Percentiles rank a stretch among this genome's conserved stretches.
Conservation (phyloP, 2,329 filamentous ascomycete genomes). For the Calonectria pseudoreteaudii region DNA sequence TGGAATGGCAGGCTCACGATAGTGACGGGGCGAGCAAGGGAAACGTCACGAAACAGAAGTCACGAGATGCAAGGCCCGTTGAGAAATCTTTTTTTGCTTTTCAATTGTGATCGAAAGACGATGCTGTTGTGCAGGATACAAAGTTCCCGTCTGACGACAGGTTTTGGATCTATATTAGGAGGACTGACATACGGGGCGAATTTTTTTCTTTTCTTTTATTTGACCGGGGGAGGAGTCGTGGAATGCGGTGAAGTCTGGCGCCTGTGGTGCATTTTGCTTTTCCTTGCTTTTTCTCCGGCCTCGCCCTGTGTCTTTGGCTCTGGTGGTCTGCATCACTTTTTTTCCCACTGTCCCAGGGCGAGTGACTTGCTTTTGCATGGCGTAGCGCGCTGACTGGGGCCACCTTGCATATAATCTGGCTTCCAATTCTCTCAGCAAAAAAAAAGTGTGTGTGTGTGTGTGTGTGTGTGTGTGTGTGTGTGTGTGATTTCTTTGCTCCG, state of each 20-base stretch:
- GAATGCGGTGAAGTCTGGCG: constrained; percentile 16
- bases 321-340: not conserved
- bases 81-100: not conserved
- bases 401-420: not conserved
- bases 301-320: not conserved
- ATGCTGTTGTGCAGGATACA: not conserved
- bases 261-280: not conserved
- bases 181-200: not conserved
- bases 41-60: not conserved
- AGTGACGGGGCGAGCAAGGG: not conserved
- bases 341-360: not conserved
- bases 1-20: not conserved
- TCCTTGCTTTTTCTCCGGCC: not conserved
- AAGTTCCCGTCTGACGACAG: constrained; percentile 1
- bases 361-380: constrained; percentile 13
- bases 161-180: constrained; percentile 14
- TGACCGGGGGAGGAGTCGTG: not conserved
- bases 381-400: not conserved
- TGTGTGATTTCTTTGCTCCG: not conserved
- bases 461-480: too few relatives aligned
- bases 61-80: not conserved
- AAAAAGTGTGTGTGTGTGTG: too few relatives aligned
- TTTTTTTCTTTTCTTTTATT: not conserved
- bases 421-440: not conserved
- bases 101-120: constrained; percentile 2